These are phyloP conservation scores for Sicyos baderoa DNA, from an alignment of 306 rosid genomes.

Conservation along the genomic window DNA sequence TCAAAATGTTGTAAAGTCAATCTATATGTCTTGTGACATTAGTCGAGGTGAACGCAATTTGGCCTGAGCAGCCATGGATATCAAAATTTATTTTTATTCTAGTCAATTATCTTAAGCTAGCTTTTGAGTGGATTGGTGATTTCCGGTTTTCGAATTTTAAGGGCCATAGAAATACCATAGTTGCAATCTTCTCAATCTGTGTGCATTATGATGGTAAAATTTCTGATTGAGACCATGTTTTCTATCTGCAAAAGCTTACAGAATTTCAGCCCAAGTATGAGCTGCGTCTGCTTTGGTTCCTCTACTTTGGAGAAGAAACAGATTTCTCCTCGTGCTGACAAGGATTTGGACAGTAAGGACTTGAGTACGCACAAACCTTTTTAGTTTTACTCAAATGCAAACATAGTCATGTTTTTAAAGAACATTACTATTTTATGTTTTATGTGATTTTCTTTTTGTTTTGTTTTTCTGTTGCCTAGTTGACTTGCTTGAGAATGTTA, in stretches of 20 bases:
- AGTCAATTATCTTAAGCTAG: too few relatives aligned
- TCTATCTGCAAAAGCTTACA: neutral
- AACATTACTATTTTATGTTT: neutral
- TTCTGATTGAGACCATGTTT: neutral
- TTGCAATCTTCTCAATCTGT: neutral
- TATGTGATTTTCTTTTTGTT: constrained; percentile 4
- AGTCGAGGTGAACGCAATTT: too few relatives aligned
- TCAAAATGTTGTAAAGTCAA: too few relatives aligned
- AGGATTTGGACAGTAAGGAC: constrained; percentile 49
- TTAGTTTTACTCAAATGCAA: neutral
- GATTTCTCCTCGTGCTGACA: constrained; percentile 25
- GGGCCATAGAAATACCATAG: neutral
- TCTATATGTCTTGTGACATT: too few relatives aligned
- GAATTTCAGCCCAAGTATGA: constrained; percentile 35
- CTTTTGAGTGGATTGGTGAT: too few relatives aligned
- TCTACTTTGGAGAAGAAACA: constrained; percentile 32
- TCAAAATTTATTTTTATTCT: too few relatives aligned
- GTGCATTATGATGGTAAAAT: neutral
- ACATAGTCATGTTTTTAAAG: neutral
- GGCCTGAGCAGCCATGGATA: too few relatives aligned
- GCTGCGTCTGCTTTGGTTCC: constrained; percentile 79
- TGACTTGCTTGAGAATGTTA: constrained; percentile 40
- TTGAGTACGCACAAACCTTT: neutral
- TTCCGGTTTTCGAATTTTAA: too few relatives aligned
- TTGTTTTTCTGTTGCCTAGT: constrained; percentile 36